phyloP scores from a whole-genome alignment of 75 land plant species.

The Cryptomeria japonica region DNA sequence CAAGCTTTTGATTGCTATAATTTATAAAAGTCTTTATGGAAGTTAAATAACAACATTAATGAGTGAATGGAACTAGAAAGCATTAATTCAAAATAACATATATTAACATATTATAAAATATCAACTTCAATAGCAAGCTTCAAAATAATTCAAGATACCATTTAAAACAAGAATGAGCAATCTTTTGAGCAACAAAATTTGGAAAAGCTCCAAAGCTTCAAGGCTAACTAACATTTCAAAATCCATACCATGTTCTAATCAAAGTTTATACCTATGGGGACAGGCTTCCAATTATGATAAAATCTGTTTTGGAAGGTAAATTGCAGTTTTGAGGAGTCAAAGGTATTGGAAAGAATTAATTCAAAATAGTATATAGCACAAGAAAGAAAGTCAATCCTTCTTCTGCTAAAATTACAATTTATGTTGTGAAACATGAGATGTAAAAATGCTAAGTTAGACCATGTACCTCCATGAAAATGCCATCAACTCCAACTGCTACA shows the following conservation, averaged over 20 bases:
- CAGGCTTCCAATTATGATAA: neutral
- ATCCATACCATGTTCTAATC: neutral
- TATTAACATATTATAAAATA: neutral
- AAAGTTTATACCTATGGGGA: neutral
- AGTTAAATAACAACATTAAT: neutral
- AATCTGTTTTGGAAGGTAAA: neutral
- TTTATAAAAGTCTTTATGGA: neutral
- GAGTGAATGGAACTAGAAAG: neutral
- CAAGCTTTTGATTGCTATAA: neutral
- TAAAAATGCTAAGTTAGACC: neutral
- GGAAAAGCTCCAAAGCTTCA: neutral
- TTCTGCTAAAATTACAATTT: neutral
- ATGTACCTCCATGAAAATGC: constrained; percentile 96
- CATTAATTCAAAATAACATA: neutral
- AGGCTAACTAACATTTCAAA: neutral
- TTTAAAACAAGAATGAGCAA: neutral
- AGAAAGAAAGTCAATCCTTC: neutral
- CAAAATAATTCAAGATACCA: neutral
- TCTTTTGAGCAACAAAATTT: neutral
- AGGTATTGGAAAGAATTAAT: neutral
- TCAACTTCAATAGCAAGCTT: no score
- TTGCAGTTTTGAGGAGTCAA: neutral
- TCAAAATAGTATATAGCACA: neutral
- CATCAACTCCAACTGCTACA: constrained; percentile 99
- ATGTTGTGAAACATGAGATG: neutral